These are phyloP conservation scores for Emericellopsis terricola DNA, from an alignment of 495 filamentous ascomycete genomes.

Conservation along the genomic window DNA sequence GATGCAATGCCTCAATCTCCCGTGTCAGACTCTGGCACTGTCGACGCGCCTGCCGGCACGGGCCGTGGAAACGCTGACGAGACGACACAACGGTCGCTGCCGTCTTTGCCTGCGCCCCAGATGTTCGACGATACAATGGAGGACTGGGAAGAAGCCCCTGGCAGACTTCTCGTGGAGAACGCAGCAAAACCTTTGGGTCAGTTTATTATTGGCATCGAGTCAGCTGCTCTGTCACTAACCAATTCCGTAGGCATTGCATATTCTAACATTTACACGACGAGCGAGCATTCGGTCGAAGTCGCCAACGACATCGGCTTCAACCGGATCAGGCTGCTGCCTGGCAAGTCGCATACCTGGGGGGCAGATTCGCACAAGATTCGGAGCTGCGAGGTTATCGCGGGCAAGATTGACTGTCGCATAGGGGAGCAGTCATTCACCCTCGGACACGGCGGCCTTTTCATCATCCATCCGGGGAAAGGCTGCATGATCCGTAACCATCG, in stretches of 20 bases:
- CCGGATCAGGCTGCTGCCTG: constrained; percentile 13
- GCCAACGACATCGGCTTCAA: constrained; percentile 15
- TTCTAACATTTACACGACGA: constrained; percentile 19
- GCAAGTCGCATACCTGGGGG: constrained; percentile 8
- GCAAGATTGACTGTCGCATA: constrained; percentile 13
- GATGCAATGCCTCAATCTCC: too few relatives aligned
- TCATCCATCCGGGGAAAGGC: constrained; percentile 8
- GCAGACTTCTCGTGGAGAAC: constrained; percentile 9
- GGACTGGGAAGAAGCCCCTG: constrained; percentile 16
- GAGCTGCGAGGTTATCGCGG: constrained; percentile 14
- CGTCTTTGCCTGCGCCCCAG: too few relatives aligned
- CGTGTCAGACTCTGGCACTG: too few relatives aligned
- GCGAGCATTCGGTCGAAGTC: constrained; percentile 9
- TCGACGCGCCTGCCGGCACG: too few relatives aligned
- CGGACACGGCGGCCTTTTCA: constrained; percentile 17
- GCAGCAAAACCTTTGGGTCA: neutral
- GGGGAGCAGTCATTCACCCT: constrained; percentile 16
- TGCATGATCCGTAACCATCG: constrained; percentile 13
- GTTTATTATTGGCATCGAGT: neutral
- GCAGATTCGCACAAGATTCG: constrained; percentile 8
- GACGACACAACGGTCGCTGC: too few relatives aligned
- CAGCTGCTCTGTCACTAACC: neutral
- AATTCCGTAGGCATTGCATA: constrained; percentile 11
- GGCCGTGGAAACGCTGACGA: too few relatives aligned
- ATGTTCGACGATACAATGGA: too few relatives aligned